phyloP scores from a whole-genome alignment of 805 yeast species.

The Pichia insulana region DNA sequence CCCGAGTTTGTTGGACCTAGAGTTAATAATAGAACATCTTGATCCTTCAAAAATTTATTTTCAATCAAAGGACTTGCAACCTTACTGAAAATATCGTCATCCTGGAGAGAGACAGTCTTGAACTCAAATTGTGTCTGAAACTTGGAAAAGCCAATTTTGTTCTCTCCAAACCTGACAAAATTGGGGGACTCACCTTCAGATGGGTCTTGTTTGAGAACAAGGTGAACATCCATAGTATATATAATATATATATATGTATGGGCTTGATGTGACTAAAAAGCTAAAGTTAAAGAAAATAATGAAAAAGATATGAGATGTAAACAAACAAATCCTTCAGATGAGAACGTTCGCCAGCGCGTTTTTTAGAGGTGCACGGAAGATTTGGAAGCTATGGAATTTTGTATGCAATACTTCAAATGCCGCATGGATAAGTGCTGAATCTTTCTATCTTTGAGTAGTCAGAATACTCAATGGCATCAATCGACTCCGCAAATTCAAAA shows the following conservation, averaged over 20 bases:
- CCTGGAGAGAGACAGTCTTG: conserved; percentile 13
- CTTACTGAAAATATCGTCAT: conserved; percentile 14
- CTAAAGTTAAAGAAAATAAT: not conserved
- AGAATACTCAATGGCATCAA: not conserved
- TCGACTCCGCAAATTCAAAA: not conserved
- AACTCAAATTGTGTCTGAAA: conserved; percentile 22
- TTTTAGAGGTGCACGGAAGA: not conserved
- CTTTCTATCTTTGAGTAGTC: too few relatives aligned
- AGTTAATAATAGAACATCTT: conserved; percentile 38
- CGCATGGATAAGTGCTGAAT: too few relatives aligned
- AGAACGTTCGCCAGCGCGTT: too few relatives aligned
- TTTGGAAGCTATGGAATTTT: not conserved
- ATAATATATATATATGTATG: not conserved
- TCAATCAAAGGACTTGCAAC: conserved; percentile 29
- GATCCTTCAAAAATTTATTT: conserved; percentile 20
- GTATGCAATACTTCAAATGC: not conserved
- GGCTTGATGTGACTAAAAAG: not conserved
- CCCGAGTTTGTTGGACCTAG: conserved; percentile 50
- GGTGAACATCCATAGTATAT: conserved; percentile 14
- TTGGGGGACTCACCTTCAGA: conserved; percentile 1
- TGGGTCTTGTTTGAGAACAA: conserved; percentile 9
- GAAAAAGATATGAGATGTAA: not conserved
- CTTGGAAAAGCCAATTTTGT: conserved; percentile 20
- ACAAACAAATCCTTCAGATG: not conserved
- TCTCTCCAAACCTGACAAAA: conserved; percentile 13